Conservation (phyloP, 768 basidiomycete species). For the Termitomyces sp. region DNA sequence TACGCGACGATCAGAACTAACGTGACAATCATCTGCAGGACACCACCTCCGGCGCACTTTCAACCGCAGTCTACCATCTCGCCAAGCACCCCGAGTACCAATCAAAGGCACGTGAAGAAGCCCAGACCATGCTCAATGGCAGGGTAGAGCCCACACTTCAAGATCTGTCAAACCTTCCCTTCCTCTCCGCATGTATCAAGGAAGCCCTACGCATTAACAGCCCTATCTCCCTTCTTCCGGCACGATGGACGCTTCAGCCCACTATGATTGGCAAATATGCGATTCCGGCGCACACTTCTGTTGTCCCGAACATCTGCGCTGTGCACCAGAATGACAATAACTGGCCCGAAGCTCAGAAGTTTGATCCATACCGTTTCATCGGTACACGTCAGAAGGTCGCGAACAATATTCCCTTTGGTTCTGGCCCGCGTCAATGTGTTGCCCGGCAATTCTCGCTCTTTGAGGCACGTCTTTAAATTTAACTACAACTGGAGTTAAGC, state of each 20-base stretch:
- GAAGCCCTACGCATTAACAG: slow-evolving; percentile 31
- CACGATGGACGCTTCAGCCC: slow-evolving; percentile 16
- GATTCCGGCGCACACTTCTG: slow-evolving; percentile 22
- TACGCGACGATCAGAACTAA: background rate
- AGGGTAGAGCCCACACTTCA: slow-evolving; percentile 23
- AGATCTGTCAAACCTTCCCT: slow-evolving; percentile 22
- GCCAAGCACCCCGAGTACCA: slow-evolving; percentile 31
- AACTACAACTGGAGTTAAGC: background rate
- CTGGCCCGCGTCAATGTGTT: slow-evolving; percentile 27
- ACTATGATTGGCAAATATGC: slow-evolving; percentile 22
- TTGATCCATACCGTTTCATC: slow-evolving; percentile 26
- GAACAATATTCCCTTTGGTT: slow-evolving; percentile 24
- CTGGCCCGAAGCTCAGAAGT: slow-evolving; percentile 23
- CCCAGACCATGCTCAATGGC: slow-evolving; percentile 21
- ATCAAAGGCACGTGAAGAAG: slow-evolving; percentile 28
- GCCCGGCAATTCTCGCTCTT: slow-evolving; percentile 24
- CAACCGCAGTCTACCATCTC: slow-evolving; percentile 29
- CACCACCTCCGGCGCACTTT: slow-evolving; percentile 33
- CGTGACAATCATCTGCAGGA: slow-evolving; percentile 17
- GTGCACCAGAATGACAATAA: slow-evolving; percentile 22
- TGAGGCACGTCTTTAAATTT: slow-evolving; percentile 9
- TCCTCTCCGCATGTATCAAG: slow-evolving; percentile 31
- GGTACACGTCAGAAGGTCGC: slow-evolving; percentile 4
- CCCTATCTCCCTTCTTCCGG: slow-evolving; percentile 23
- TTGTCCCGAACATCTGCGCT: slow-evolving; percentile 26